These are phyloP conservation scores for Hansfordia pulvinata DNA, from an alignment of 2,329 filamentous ascomycete genomes.

Conservation along the genomic window DNA sequence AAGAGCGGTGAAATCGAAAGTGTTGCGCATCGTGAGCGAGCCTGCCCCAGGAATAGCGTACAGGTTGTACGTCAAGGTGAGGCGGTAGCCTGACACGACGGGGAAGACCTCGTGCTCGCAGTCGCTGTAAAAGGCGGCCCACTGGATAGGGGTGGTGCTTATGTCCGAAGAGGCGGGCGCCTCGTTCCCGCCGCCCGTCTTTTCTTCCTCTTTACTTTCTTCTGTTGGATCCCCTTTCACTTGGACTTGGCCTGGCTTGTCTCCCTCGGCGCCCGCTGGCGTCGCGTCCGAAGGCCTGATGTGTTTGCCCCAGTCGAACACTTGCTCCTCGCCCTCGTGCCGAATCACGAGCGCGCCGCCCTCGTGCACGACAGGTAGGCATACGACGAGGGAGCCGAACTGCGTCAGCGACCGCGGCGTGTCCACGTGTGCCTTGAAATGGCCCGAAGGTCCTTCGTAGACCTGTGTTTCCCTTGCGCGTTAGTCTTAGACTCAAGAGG, in stretches of 20 bases:
- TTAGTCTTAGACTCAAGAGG: neutral
- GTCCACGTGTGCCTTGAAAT: conserved; percentile 37
- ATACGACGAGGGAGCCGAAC: conserved; percentile 40
- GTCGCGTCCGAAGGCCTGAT: too few species aligned
- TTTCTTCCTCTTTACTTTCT: too few species aligned
- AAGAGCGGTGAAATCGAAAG: conserved; percentile 18
- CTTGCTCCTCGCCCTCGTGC: conserved; percentile 19
- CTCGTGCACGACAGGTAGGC: conserved; percentile 22
- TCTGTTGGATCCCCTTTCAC: too few species aligned
- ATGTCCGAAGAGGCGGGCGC: too few species aligned
- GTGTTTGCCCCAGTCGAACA: conserved; percentile 27
- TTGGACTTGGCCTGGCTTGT: too few species aligned
- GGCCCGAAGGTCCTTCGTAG: conserved; percentile 34
- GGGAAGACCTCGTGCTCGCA: conserved; percentile 37
- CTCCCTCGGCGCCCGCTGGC: too few species aligned
- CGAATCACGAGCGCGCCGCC: conserved; percentile 29
- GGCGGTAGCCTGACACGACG: conserved; percentile 33
- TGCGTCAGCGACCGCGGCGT: conserved; percentile 32
- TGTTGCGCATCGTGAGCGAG: conserved; percentile 5
- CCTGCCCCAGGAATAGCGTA: conserved; percentile 24
- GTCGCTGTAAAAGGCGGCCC: conserved; percentile 39
- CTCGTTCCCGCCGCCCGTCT: too few species aligned
- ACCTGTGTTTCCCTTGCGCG: conserved; percentile 22
- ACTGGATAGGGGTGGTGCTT: conserved; percentile 15
- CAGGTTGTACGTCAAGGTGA: conserved; percentile 49